Evolutionary conservation across 179 eudicot genomes (phyloP), one percentile per base, ranked within the genome.

Genomic region (Spinacia oleracea): DNA sequence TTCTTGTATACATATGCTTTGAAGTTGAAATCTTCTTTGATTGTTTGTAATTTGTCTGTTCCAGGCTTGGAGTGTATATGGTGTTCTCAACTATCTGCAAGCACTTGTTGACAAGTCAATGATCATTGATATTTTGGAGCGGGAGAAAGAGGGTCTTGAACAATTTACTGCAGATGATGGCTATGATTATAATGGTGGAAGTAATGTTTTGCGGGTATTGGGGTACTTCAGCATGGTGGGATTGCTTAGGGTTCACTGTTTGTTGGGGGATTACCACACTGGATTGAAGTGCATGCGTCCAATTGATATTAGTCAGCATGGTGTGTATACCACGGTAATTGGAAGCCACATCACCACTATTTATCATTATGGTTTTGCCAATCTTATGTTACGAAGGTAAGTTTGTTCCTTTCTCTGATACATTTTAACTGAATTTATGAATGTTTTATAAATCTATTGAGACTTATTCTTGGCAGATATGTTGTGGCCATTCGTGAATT

Each of bases 171-270:
- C 97, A 46, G 92, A 89, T 71, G 97, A 96, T 87, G 99, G 99
- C 62, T 96, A 93, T 87, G 98, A 93, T 86, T 96, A 91, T 78
- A 86, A 62, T 87, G 98, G 99, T 58, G 99, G 96, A 58, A 96
- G 99, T 83, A 96, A 96, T 87, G 98, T 96, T 46, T 84, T 96
- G 88, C 88, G 95, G 85, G 98, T 93, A 25, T 87, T 96, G 86
- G 99, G 99, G n/a, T 96, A 96, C 86, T 96, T 96, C 78, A 96
- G 99, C 87, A 96, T 96, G 98, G 92, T 96, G 34, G 99, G 99
- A 20, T 85, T 96, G 88, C 88, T 96, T 62, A 88, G 97, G 65
- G 96, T 96, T 59, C 98, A 93, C 64, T 96, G 99, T 79, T 86
- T 93, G 76, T 77, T 95, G 83, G 99, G 99, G 72, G 98, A 93